phyloP scores from a whole-genome alignment of 306 rosid species.

The Fragaria vesca region DNA sequence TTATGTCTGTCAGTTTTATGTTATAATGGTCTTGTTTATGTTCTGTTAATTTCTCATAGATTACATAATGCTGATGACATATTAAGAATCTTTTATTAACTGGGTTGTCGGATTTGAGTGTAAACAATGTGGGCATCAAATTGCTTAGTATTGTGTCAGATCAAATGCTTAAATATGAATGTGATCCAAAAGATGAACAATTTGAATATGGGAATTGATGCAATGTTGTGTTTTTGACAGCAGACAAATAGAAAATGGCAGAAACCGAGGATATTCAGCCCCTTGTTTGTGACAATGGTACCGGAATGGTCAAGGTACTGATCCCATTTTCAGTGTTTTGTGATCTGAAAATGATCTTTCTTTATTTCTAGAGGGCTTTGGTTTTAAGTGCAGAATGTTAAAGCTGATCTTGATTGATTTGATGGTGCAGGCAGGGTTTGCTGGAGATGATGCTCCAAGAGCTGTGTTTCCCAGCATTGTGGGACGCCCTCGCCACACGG shows the following conservation, averaged over 20 bases:
- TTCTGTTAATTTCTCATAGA: not conserved
- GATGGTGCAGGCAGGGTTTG: conserved; percentile 82
- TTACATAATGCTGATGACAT: not conserved
- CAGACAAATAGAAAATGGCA: conserved; percentile 54
- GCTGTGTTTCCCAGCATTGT: conserved; percentile 98
- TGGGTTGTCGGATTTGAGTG: not conserved
- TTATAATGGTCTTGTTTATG: not conserved
- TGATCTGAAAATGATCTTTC: not conserved
- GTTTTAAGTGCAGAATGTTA: not conserved
- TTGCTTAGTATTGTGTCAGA: not conserved
- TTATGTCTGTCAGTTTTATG: not conserved
- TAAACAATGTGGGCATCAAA: not conserved
- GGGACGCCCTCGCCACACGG: conserved; percentile 95
- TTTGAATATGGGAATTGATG: not conserved
- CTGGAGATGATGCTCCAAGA: conserved; percentile 98
- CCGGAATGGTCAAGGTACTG: conserved; percentile 94
- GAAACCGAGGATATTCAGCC: conserved; percentile 94
- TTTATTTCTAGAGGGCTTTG: not conserved
- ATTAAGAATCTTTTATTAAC: not conserved
- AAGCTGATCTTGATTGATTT: conserved; percentile 3
- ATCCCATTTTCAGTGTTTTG: conserved; percentile 17
- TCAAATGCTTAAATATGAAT: not conserved
- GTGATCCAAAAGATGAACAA: not conserved
- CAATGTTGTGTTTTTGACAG: conserved; percentile 22
- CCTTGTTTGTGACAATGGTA: conserved; percentile 95